Evolutionary conservation across 768 basidiomycete species (phyloP), one percentile per base, ranked within the genome.

Genomic region (Russula foetens): DNA sequence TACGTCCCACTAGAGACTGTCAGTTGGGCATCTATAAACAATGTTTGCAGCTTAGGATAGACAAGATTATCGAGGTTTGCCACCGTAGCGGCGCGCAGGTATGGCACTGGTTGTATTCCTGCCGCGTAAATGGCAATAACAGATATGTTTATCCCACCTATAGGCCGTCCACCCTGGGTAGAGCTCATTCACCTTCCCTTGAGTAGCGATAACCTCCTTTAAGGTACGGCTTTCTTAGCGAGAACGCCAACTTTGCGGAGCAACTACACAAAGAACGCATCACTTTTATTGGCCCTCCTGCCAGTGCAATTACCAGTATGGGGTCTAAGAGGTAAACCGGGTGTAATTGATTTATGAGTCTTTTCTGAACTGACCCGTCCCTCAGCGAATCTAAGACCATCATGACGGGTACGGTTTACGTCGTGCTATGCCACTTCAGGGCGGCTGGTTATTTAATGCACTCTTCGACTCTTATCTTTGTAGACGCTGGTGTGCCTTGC

Each of bases 121-220:
- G 31, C 17, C 15, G 12, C 28, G 21, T 28, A n/a, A 21, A 62
- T 44, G 62, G 43, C 19, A 8, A 11, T 33, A 26, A 14, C 26
- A 5, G 15, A 47, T 41, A 33, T 51, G 53, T 29, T 24, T 35
- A 15, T 43, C 21, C 3, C 14, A 23, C 21, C 48, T 50, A 15
- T 60, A 93, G 88, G 94, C 93, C 0, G 86, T 98, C 23, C 94
- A 98, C 71, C 95, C 94, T 4, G 95, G 95, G 80, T 92, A 81
- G 51, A 29, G 69, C 26, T 15, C 12, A 33, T 35, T 29, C 33
- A 2, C 44, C 23, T 8, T 12, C 23, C 24, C 12, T 28, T 4
- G 43, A 26, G 21, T 38, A 21, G 5, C 9, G 26, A 38, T 59
- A 52, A 59, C 43, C n/a, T 2, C 31, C 43, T 46, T n/a, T n/a